Evolutionary conservation across 345 rosid genomes (phyloP), one percentile per base, ranked within the genome.

Genomic region (Gossypium ekmanianum): DNA sequence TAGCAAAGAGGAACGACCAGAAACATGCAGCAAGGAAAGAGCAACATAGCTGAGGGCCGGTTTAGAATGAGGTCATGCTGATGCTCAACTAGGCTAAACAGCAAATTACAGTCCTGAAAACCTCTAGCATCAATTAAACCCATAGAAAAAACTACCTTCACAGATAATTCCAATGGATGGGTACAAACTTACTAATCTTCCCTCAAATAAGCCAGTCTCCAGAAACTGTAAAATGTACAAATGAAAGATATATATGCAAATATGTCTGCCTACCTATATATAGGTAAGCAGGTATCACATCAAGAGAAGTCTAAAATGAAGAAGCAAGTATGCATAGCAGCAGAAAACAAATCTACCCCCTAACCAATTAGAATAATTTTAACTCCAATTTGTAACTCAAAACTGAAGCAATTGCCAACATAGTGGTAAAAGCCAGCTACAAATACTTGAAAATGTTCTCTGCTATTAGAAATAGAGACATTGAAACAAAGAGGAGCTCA

Each of bases 371-470:
- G 18, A 61, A 62, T 26, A 2, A 16, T 45, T 13, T 11, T 50
- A 7, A 18, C 8, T 29, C 47, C 24, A 29, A 14, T 63, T 64
- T 39, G 9, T 27, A 59, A n/a, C 20, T 29, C 20, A 48, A 26
- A 52, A 63, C n/a, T 52, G 27, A 51, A 63, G 54, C 26, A 50
- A 39, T 29, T 63, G 13, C 9, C 27, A 27, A 2, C 8, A 14
- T 63, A 74, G 24, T 34, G 18, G 34, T 39, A 71, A 70, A 39
- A 76, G 61, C 11, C 63, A 29, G 55, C 13, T 20, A 54, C 62
- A 2, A 51, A 71, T 22, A 24, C 69, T 50, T 69, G 52, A 52
- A 52, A 16, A 26, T 5, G 9, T 52, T 52, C 29, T 20, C n/a
- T 14, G 45, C 7, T 1, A 17, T 26, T 27, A 59, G 17, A 71